Base-by-base conservation (phyloP, 306 rosid species). In the Mimosa pudica region DNA sequence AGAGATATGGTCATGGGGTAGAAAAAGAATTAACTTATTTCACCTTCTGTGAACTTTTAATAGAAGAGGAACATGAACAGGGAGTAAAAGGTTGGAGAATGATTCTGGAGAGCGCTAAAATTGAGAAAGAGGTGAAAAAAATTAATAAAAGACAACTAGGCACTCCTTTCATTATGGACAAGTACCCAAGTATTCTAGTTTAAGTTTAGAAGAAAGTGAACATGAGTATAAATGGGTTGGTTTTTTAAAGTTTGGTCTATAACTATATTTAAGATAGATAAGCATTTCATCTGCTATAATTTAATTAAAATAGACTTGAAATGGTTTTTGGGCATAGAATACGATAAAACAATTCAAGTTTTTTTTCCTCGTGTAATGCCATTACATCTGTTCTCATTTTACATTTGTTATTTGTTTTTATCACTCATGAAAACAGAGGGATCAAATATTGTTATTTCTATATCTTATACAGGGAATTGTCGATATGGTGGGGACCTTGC, bases 401-500 rank as follows among this genome's bases (percentile, higher is more conserved):
- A 16, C 63, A 72, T 72, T 16, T 35, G 33, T 32, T 72, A 49
- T 16, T 8, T 38, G 24, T 51, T 72, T 69, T 45, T 10, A 14
- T 72, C 46, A 35, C 44, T 3, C 41, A 8, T 11, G 41, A 72
- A 32, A 54, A 38, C 44, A 48, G 6, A 61, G 65, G 33, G 41
- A 69, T 77, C 46, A 68, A 49, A 30, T 57, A 69, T 68, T 32
- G 17, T 49, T 30, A 58, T 38, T 45, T 67, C 46, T 62, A 42
- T 76, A 24, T 72, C 80, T 77, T 77, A 76, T 75, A 76, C 76
- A 95, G 98, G 97, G 45, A 80, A 91, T 68, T 95, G 98, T 77
- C 89, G 90, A 10, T 95, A 89, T 83, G 96, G 97, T 79, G 92
- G 38, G 48, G 98, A 92, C 80, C 92, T 95, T 74, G 98, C 95